Conservation (phyloP, 768 basidiomycete species). For the Dacryopinax spathularia region DNA sequence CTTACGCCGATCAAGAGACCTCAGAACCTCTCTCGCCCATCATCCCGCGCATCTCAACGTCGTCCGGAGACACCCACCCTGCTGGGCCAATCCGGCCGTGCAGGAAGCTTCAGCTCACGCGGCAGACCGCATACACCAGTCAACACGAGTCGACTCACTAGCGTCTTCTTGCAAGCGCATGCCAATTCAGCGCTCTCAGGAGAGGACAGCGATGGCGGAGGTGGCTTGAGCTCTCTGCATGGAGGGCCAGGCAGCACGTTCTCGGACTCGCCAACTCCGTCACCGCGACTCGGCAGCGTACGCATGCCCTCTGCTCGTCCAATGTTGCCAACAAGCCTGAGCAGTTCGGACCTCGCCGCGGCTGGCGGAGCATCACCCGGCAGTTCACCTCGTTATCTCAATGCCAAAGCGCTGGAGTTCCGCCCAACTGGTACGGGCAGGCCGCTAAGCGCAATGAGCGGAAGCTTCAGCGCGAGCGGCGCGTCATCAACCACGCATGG, state of each 20-base stretch:
- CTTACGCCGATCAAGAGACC: slow-evolving; percentile 67
- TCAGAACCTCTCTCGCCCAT: slow-evolving; percentile 48
- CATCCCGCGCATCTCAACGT: slow-evolving; percentile 61
- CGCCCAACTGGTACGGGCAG: slow-evolving; percentile 37
- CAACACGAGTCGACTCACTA: slow-evolving; percentile 13
- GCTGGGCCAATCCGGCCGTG: slow-evolving; percentile 64
- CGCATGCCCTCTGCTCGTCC: slow-evolving; percentile 3
- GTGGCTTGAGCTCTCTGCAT: not conserved
- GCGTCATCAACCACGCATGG: not conserved
- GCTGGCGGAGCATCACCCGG: slow-evolving; percentile 52
- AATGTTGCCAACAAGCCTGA: not conserved
- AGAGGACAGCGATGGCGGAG: slow-evolving; percentile 3
- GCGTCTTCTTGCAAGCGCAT: not conserved
- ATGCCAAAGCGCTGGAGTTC: slow-evolving; percentile 82
- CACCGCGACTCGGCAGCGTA: not conserved
- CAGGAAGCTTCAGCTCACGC: slow-evolving; percentile 40
- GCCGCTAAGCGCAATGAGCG: slow-evolving; percentile 3
- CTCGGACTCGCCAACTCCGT: slow-evolving; percentile 3
- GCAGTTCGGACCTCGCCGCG: slow-evolving; percentile 13
- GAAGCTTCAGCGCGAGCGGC: not conserved
- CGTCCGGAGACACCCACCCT: slow-evolving; percentile 62
- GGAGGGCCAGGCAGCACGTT: not conserved
- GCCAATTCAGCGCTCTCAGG: not conserved
- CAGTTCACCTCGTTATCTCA: slow-evolving; percentile 71
- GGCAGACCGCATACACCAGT: slow-evolving; percentile 67